Evolutionary conservation across 768 basidiomycete genomes (phyloP).

Genomic region (Podaxis sp.): DNA sequence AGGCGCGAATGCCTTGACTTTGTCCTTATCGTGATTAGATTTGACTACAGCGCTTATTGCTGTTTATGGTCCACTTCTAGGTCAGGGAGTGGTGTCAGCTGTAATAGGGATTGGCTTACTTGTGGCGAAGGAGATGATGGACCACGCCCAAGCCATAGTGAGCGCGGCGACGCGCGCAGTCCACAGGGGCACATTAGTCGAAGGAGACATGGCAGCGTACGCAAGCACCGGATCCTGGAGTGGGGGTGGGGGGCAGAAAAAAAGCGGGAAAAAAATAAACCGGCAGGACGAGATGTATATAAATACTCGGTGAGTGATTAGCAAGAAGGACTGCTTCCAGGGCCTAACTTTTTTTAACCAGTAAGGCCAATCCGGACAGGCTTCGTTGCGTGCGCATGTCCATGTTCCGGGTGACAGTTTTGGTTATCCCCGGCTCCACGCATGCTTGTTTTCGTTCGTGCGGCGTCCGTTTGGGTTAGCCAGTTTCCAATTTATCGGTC

Average conservation of each 20-base stretch:
- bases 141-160: constrained; percentile 29
- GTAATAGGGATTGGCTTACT: constrained; percentile 13
- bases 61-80: neutral
- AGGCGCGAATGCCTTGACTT: constrained; percentile 18
- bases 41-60: constrained; percentile 26
- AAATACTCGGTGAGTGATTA: neutral
- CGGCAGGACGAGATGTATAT: neutral
- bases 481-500: no score
- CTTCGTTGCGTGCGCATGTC: neutral
- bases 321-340: neutral
- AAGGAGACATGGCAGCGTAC: neutral
- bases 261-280: neutral
- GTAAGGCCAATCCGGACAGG: neutral
- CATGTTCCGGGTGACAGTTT: constrained; percentile 4
- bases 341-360: neutral
- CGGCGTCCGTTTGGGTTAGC: no score
- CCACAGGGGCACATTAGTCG: constrained; percentile 19
- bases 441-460: neutral
- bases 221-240: neutral
- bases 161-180: constrained; percentile 24
- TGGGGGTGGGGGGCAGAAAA: neutral
- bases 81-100: neutral
- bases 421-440: neutral
- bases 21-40: constrained; percentile 19
- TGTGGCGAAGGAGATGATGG: constrained; percentile 21